phyloP scores from a whole-genome alignment of 495 filamentous ascomycete species.

The Podospora anserina region DNA sequence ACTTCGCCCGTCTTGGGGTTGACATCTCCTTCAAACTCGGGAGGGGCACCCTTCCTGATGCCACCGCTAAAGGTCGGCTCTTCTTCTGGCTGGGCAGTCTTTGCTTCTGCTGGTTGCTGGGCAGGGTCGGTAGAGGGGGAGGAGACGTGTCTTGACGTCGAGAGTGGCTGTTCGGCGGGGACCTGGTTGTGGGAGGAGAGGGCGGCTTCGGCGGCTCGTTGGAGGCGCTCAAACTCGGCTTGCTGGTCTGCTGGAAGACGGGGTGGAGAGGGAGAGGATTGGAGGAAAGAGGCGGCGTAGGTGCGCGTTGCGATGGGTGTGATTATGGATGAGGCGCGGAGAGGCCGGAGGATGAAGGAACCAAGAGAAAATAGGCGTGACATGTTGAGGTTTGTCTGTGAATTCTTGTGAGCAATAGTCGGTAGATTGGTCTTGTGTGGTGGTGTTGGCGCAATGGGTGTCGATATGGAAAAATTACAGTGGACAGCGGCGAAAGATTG shows the following conservation, averaged over 20 bases:
- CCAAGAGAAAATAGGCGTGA: constrained; percentile 15
- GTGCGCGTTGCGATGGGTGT: not conserved
- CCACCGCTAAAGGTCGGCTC: constrained; percentile 37
- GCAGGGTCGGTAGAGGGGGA: not conserved
- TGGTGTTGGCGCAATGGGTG: not conserved
- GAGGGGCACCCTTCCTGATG: constrained; percentile 60
- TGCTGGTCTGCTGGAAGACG: constrained; percentile 85
- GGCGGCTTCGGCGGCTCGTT: constrained; percentile 49
- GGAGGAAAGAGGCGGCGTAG: constrained; percentile 36
- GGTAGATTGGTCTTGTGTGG: not conserved
- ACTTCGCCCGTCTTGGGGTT: constrained; percentile 97
- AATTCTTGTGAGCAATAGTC: not conserved
- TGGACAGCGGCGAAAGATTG: not conserved
- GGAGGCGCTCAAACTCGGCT: constrained; percentile 87
- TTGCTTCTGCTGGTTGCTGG: not conserved
- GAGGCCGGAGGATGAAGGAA: not conserved
- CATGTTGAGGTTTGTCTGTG: constrained; percentile 15
- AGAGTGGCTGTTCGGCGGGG: constrained; percentile 5
- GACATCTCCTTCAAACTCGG: constrained; percentile 89
- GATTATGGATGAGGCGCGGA: not conserved
- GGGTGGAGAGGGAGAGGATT: constrained; percentile 65
- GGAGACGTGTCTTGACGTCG: not conserved
- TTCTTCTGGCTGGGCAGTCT: constrained; percentile 9
- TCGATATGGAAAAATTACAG: not conserved
- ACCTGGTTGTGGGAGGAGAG: constrained; percentile 26